Conservation (phyloP, 2,329 filamentous ascomycete genomes). For the Ophiostoma triangulosporum region DNA sequence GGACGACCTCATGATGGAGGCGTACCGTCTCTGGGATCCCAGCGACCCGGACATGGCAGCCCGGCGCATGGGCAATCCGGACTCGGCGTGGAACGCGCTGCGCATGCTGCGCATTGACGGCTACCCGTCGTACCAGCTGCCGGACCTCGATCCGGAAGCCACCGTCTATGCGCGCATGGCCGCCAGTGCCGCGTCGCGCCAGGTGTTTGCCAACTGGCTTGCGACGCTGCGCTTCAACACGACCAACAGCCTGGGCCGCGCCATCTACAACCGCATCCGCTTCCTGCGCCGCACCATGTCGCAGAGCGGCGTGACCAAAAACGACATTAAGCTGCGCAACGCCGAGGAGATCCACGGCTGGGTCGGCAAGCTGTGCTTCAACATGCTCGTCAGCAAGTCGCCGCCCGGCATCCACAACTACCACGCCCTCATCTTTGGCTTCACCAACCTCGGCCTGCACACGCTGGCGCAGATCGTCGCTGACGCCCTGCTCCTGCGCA, state of each 20-base stretch:
- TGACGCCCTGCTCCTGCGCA: slow-evolving; percentile 33
- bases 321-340: neutral
- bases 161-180: slow-evolving; percentile 14
- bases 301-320: too few relatives aligned
- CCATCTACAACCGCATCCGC: slow-evolving; percentile 37
- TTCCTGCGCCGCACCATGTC: neutral
- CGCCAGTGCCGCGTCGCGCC: slow-evolving; percentile 16
- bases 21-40: slow-evolving; percentile 16
- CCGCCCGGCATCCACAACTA: slow-evolving; percentile 56
- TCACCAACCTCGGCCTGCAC: slow-evolving; percentile 37
- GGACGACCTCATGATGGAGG: slow-evolving; percentile 19
- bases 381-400: slow-evolving; percentile 47
- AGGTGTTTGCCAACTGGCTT: slow-evolving; percentile 18
- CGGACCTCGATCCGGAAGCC: slow-evolving; percentile 12
- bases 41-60: slow-evolving; percentile 13
- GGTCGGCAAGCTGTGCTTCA: slow-evolving; percentile 42
- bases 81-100: slow-evolving; percentile 21
- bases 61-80: slow-evolving; percentile 16
- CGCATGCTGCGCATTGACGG: slow-evolving; percentile 22
- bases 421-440: slow-evolving; percentile 56
- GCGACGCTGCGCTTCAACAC: slow-evolving; percentile 50
- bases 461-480: slow-evolving; percentile 40
- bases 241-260: slow-evolving; percentile 46
- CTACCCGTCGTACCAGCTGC: slow-evolving; percentile 20
- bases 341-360: slow-evolving; percentile 10